Evolutionary conservation across 495 filamentous ascomycete genomes (phyloP), one percentile per base, ranked within the genome.

Genomic region (Trichoderma asperelloides): DNA sequence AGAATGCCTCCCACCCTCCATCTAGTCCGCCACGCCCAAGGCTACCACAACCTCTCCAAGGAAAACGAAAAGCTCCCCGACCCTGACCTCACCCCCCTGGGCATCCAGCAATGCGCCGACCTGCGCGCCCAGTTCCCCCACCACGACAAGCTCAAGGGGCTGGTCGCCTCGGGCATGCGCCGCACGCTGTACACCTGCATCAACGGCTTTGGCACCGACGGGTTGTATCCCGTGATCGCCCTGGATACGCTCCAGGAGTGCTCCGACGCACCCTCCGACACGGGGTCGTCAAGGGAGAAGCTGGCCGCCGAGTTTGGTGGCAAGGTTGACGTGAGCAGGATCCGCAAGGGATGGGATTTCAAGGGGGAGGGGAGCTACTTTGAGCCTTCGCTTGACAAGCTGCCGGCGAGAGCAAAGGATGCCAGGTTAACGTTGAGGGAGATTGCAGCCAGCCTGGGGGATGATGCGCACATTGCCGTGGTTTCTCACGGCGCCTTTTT

Each of bases 191-290:
- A 90, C 74, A 97, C 94, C 0, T 86, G 89, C 6, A 81, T 96
- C 12, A 77, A 87, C 63, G 85, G 84, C 62, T 97, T 97, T 77
- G 76, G 74, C 60, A 79, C 87, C 3, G 71, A 68, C 8, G 57
- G 69, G 37, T 78, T 78, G n/a, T 67, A 83, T 47, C 80, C 80
- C 33, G 74, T 96, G 62, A 81, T 91, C 63, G 87, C 89, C 11
- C 78, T 96, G 1, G 90, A 91, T 0, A 90, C 94, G 67, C 74
- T 91, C 0, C 94, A 97, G 76, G 94, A 97, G 77, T 88, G 89
- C 0, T 87, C 85, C 13, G 84, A 86, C 30, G 75, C 90, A 21
- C 87, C 92, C 0, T 96, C 93, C 77, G 93, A 98, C 73, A 89
- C 86, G 3, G 93, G 94, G 1, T 87, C 82, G 41, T 74, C 81